Evolutionary conservation across 1,284 basidiomycete genomes (phyloP).

Genomic region (Ustilago lituana): DNA sequence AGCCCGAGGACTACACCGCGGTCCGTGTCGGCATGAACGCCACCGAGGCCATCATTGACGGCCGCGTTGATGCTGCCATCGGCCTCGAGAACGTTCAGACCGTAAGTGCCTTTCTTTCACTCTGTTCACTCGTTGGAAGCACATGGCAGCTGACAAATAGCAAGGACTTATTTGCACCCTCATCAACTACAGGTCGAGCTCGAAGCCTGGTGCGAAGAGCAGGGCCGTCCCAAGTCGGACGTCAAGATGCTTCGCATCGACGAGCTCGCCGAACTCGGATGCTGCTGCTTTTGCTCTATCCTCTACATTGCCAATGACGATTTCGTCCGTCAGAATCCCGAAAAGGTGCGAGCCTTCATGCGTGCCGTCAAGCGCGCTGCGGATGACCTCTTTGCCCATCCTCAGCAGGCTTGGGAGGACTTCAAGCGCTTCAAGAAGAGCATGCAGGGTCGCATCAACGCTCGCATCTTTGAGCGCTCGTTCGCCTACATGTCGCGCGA

Average conservation of each 20-base stretch:
- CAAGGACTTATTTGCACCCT: background rate
- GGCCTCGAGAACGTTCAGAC: constrained; percentile 68
- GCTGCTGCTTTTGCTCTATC: constrained; percentile 68
- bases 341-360: constrained; percentile 68
- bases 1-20: constrained; percentile 67
- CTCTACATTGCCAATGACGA: constrained; percentile 59
- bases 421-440: constrained; percentile 66
- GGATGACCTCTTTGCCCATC: constrained; percentile 65
- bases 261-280: constrained; percentile 67
- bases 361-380: constrained; percentile 68
- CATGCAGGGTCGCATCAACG: constrained; percentile 66
- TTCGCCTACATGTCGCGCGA: constrained; percentile 68
- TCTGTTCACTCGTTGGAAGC: too few relatives aligned
- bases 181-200: constrained; percentile 52
- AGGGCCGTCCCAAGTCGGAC: constrained; percentile 64
- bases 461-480: constrained; percentile 61
- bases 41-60: constrained; percentile 67
- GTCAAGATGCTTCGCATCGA: constrained; percentile 68
- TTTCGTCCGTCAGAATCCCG: constrained; percentile 63
- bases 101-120: constrained; percentile 18
- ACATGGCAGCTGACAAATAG: too few relatives aligned
- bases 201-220: constrained; percentile 67
- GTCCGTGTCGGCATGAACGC: constrained; percentile 69
- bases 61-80: constrained; percentile 68
- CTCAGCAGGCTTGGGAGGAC: constrained; percentile 66